A percentile compares a stretch with the other conserved stretches of the same genome.
phyloP scores from a whole-genome alignment of 2,329 filamentous ascomycete genomes.

The Alternaria ventricosa region DNA sequence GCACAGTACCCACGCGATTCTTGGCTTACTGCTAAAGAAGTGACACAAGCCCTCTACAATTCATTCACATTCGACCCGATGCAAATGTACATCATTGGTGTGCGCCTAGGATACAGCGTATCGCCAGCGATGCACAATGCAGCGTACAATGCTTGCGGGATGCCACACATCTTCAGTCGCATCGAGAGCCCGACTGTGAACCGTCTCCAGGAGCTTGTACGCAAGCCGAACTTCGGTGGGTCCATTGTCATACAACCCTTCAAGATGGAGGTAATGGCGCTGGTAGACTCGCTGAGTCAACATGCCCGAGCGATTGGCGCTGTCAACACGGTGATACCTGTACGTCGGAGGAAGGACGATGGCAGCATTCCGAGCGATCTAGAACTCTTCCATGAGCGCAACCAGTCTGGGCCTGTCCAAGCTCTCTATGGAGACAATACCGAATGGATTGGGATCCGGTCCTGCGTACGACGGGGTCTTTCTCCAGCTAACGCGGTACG shows the following conservation, averaged over 20 bases:
- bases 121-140: slow-evolving; percentile 81
- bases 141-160: slow-evolving; percentile 69
- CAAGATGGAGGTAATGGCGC: slow-evolving; percentile 72
- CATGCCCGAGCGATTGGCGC: slow-evolving; percentile 78
- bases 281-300: slow-evolving; percentile 70
- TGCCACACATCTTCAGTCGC: slow-evolving; percentile 72
- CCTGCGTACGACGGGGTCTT: slow-evolving; percentile 73
- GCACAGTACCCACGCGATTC: slow-evolving; percentile 49
- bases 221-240: slow-evolving; percentile 73
- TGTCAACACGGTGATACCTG: slow-evolving; percentile 76
- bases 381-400: slow-evolving; percentile 63
- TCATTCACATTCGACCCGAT: slow-evolving; percentile 72
- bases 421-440: slow-evolving; percentile 81
- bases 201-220: slow-evolving; percentile 68
- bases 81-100: slow-evolving; percentile 77
- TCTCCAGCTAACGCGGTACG: slow-evolving; percentile 71
- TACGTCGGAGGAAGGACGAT: slow-evolving; percentile 65
- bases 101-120: slow-evolving; percentile 72
- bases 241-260: slow-evolving; percentile 75
- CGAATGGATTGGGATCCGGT: slow-evolving; percentile 80
- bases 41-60: slow-evolving; percentile 69
- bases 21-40: slow-evolving; percentile 66
- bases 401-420: slow-evolving; percentile 69
- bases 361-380: slow-evolving; percentile 63
- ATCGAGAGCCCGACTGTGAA: slow-evolving; percentile 68